These are phyloP conservation scores for Arthrobotrys megalospora DNA, from an alignment of 2,329 filamentous ascomycete genomes.

Conservation along the genomic window DNA sequence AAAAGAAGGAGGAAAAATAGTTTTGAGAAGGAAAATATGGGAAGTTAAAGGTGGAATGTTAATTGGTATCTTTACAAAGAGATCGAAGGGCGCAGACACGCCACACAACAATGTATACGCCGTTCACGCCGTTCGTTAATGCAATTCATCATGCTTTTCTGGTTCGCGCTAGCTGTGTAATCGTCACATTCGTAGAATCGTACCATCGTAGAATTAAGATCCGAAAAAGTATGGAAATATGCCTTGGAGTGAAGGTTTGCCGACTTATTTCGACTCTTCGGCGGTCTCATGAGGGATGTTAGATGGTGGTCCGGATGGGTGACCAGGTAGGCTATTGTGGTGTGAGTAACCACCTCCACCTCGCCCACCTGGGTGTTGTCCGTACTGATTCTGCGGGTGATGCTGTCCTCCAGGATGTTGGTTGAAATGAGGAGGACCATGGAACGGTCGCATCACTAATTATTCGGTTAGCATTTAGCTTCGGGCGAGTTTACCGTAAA, in stretches of 20 bases:
- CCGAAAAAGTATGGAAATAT: conserved; percentile 64
- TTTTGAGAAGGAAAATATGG: conserved; percentile 19
- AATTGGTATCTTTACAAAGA: conserved; percentile 60
- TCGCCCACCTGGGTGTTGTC: conserved; percentile 67
- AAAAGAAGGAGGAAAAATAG: conserved; percentile 4
- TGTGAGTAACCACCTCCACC: conserved; percentile 50
- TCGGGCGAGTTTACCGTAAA: conserved; percentile 72
- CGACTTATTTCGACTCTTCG: conserved; percentile 71
- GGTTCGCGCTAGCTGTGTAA: conserved; percentile 54
- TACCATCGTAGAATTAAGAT: conserved; percentile 62
- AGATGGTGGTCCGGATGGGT: conserved; percentile 65
- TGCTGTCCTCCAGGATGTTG: conserved; percentile 71
- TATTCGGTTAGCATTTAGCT: conserved; percentile 68
- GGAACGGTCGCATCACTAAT: conserved; percentile 73
- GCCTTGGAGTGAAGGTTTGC: conserved; percentile 62
- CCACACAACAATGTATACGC: conserved; percentile 60
- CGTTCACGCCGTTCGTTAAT: conserved; percentile 60
- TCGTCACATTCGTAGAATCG: conserved; percentile 61
- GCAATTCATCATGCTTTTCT: conserved; percentile 59
- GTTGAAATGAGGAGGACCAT: conserved; percentile 71
- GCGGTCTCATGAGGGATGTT: conserved; percentile 67
- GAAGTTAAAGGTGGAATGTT: conserved; percentile 29
- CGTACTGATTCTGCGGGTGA: conserved; percentile 63
- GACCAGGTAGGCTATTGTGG: conserved; percentile 64
- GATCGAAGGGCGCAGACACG: conserved; percentile 43